phyloP scores from a whole-genome alignment of 23 red algal species.

The Cyanidium caldarium region DNA sequence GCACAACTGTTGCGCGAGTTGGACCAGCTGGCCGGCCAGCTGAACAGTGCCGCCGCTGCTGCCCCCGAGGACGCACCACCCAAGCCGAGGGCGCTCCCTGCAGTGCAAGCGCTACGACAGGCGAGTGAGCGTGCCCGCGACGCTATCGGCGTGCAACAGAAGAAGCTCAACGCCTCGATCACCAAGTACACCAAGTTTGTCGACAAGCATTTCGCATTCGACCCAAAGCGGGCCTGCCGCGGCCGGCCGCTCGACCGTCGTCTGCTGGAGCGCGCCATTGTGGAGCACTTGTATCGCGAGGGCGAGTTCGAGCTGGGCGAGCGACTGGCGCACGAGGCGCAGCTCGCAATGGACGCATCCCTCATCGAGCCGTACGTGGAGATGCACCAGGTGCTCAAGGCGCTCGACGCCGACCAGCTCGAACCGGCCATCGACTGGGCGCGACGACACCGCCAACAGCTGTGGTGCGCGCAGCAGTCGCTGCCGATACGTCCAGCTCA shows the following conservation, averaged over 20 bases:
- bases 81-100: no score
- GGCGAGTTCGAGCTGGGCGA: conserved; percentile 5
- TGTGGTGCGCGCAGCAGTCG: not conserved
- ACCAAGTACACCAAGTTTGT: not conserved
- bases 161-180: not conserved
- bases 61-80: no score
- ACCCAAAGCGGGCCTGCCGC: not conserved
- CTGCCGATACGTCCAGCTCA: no score
- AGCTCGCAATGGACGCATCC: not conserved
- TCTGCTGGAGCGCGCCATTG: not conserved
- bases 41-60: no score
- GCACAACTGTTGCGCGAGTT: no score
- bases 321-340: not conserved
- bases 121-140: no score
- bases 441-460: not conserved
- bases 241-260: not conserved
- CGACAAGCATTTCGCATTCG: not conserved
- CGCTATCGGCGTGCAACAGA: not conserved
- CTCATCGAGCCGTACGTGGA: not conserved
- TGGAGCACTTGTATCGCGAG: not conserved
- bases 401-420: not conserved
- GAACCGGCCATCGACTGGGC: not conserved
- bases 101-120: no score
- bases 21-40: no score
- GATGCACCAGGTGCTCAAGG: not conserved